Evolutionary conservation across 805 yeast genomes (phyloP).

Genomic region (Ogataea nitratoaversa): DNA sequence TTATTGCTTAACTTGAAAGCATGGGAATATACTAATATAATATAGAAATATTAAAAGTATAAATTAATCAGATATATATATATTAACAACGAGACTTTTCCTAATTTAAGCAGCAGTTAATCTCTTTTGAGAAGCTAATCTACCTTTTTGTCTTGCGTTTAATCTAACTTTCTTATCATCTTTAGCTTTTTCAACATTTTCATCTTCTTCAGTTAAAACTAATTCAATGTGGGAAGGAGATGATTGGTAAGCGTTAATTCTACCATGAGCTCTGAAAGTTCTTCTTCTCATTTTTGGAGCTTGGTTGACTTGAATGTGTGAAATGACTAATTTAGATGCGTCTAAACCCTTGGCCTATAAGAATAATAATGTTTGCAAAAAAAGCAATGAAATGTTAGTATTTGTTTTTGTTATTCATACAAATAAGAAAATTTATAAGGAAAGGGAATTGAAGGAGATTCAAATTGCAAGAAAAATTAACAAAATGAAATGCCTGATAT

Average conservation of each 20-base stretch:
- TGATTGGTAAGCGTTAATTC: conserved; percentile 98
- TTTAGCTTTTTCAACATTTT: conserved; percentile 85
- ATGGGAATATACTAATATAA: neutral
- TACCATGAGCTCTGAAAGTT: conserved; percentile 99
- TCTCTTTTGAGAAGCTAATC: conserved; percentile 85
- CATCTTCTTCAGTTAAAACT: conserved; percentile 92
- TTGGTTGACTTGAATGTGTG: conserved; percentile 99
- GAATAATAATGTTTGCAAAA: conserved; percentile 8
- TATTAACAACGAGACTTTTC: too few species aligned
- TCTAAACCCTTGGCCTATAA: conserved; percentile 89
- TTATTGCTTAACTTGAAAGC: neutral
- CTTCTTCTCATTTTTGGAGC: conserved; percentile 99
- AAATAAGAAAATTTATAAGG: too few species aligned
- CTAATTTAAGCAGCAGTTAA: conserved; percentile 54
- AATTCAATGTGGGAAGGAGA: conserved; percentile 99
- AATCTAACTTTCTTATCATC: conserved; percentile 54
- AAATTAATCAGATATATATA: neutral
- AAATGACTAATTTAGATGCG: conserved; percentile 85
- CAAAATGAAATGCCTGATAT: too few species aligned
- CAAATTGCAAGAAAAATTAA: too few species aligned
- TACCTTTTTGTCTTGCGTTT: conserved; percentile 89
- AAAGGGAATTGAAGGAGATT: too few species aligned
- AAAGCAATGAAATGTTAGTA: conserved; percentile 16
- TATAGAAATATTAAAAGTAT: neutral
- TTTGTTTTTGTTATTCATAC: too few species aligned